phyloP scores from a whole-genome alignment of 2,329 filamentous ascomycete species.

The Trichoderma sp. region DNA sequence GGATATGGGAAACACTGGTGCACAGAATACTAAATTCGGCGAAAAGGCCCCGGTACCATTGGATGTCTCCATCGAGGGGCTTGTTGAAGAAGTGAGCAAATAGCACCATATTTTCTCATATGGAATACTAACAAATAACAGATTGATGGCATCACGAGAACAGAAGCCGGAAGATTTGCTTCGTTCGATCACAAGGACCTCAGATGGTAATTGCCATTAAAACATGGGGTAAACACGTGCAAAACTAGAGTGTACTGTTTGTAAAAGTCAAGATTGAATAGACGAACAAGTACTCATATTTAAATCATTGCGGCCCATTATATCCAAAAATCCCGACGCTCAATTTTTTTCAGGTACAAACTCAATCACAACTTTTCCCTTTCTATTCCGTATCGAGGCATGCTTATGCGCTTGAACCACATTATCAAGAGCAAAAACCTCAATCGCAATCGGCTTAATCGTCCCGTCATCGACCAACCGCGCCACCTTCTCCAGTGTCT shows the following conservation, averaged over 20 bases:
- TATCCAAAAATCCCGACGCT: not conserved
- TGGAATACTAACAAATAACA: not conserved
- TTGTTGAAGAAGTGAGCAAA: not conserved
- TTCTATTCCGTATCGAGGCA: constrained; percentile 24
- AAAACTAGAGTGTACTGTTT: not conserved
- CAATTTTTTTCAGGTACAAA: constrained; percentile 21
- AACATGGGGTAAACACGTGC: not conserved
- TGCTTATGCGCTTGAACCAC: constrained; percentile 29
- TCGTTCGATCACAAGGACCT: not conserved
- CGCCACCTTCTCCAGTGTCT: constrained; percentile 23
- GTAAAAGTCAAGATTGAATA: not conserved
- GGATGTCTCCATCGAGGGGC: not conserved
- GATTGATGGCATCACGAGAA: not conserved
- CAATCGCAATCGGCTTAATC: constrained; percentile 25
- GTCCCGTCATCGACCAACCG: constrained; percentile 25
- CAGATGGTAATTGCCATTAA: not conserved
- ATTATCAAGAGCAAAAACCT: constrained; percentile 24
- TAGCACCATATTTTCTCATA: not conserved
- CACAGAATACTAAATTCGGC: not conserved
- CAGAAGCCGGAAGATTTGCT: not conserved
- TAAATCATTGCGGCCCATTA: not conserved
- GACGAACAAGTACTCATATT: not conserved
- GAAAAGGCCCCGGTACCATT: not conserved
- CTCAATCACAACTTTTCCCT: constrained; percentile 29
- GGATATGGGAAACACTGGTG: not conserved